Evolutionary conservation across 1,284 basidiomycete species (phyloP).

Genomic region (Boletellus deceptivus): DNA sequence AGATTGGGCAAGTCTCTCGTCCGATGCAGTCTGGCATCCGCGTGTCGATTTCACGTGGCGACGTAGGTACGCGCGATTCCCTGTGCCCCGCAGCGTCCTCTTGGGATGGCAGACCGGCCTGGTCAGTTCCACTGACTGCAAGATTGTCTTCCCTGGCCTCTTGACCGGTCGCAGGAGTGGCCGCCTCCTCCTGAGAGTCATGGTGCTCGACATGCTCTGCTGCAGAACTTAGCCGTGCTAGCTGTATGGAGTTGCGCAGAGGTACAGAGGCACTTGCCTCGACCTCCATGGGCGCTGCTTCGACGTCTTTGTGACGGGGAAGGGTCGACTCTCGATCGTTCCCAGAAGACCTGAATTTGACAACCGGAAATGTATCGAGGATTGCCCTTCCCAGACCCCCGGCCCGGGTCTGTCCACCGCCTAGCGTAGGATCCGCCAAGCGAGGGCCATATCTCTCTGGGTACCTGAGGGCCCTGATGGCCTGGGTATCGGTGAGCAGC

Average conservation of each 20-base stretch:
- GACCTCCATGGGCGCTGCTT: conserved; percentile 11
- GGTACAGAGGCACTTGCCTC: conserved; percentile 1
- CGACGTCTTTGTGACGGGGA: conserved; percentile 35
- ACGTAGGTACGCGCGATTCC: conserved; percentile 1
- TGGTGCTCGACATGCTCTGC: background rate
- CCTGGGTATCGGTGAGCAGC: conserved; percentile 40
- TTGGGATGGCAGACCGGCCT: conserved; percentile 5
- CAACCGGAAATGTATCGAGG: conserved; percentile 89
- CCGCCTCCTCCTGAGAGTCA: background rate
- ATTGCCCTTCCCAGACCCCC: conserved; percentile 85
- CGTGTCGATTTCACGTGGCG: conserved; percentile 31
- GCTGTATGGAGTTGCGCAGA: conserved; percentile 11
- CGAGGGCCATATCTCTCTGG: conserved; percentile 90
- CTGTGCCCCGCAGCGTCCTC: background rate
- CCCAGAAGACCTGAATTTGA: conserved; percentile 66
- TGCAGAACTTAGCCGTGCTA: conserved; percentile 5
- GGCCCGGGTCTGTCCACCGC: conserved; percentile 67
- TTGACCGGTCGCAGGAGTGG: background rate
- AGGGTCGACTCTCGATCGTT: conserved; percentile 7
- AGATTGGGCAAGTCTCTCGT: conserved; percentile 88
- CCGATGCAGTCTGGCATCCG: conserved; percentile 66
- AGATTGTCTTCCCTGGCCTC: conserved; percentile 2
- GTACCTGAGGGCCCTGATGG: conserved; percentile 79
- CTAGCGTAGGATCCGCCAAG: conserved; percentile 40
- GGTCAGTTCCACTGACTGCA: conserved; percentile 7